Percentiles rank a stretch among this genome's conserved stretches.
These are phyloP conservation scores for Dendrobium officinale DNA, from an alignment of 106 monocot species.

Conservation along the genomic window DNA sequence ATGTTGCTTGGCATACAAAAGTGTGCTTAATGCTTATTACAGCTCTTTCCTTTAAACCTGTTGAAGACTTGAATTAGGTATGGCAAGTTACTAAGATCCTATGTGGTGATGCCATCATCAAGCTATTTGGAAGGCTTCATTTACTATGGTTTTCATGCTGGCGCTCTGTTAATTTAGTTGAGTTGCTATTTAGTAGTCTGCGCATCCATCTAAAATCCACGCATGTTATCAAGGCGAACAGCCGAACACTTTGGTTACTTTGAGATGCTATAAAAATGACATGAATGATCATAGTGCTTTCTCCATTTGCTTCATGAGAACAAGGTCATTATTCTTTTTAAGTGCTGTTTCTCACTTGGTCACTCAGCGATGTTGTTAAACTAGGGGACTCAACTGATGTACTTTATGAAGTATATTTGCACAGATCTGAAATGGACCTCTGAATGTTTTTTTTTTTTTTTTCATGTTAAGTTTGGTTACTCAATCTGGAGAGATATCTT, in stretches of 20 bases:
- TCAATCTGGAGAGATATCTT: not conserved
- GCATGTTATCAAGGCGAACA: too few relatives aligned
- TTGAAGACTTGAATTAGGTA: not conserved
- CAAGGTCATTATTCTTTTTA: not conserved
- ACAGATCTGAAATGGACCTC: not conserved
- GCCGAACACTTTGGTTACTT: too few relatives aligned
- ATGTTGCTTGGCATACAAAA: not conserved
- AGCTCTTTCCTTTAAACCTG: not conserved
- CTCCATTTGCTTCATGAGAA: not conserved
- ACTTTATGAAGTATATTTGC: not conserved
- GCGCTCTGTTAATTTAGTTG: not conserved
- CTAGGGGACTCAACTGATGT: not conserved
- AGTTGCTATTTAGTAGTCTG: not conserved
- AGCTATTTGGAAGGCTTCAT: conserved; percentile 1
- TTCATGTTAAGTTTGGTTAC: not conserved
- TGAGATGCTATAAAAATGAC: not conserved
- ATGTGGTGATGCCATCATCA: not conserved
- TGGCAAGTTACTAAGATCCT: not conserved
- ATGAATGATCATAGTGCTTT: not conserved
- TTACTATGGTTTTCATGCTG: not conserved
- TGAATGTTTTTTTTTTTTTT: not conserved
- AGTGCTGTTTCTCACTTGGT: not conserved
- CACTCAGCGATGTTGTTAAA: not conserved
- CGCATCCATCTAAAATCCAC: not conserved
- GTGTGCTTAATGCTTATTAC: not conserved